Percentiles rank a stretch among this genome's conserved stretches.
Conservation (phyloP, 352 stramenopile genomes). For the Phytophthora colocasiae region DNA sequence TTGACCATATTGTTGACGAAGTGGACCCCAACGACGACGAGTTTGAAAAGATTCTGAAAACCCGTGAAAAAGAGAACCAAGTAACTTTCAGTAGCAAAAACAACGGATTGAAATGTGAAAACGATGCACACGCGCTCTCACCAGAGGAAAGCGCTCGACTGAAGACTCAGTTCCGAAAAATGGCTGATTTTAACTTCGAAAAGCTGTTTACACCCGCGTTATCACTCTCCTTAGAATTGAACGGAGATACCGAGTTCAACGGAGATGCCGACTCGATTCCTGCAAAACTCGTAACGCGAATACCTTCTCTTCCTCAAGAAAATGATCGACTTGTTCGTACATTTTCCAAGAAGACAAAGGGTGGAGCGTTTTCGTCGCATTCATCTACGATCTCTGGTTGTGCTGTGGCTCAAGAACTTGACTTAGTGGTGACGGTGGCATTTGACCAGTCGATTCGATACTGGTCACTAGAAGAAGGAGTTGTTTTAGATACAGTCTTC, state of each 20-base stretch:
- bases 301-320: constrained; percentile 12
- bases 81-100: constrained; percentile 6
- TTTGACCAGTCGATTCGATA: constrained; percentile 57
- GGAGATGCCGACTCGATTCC: constrained; percentile 5
- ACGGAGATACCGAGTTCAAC: neutral
- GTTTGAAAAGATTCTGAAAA: constrained; percentile 8
- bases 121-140: constrained; percentile 5
- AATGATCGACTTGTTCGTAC: constrained; percentile 26
- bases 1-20: constrained; percentile 29
- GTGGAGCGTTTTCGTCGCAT: constrained; percentile 51
- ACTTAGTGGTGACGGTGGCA: constrained; percentile 56
- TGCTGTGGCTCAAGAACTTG: constrained; percentile 45
- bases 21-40: constrained; percentile 26
- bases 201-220: constrained; percentile 51
- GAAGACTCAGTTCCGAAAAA: constrained; percentile 41
- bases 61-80: neutral
- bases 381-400: constrained; percentile 54
- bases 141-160: constrained; percentile 17
- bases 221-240: constrained; percentile 13
- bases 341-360: constrained; percentile 29
- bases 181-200: constrained; percentile 62
- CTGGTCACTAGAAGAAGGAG: constrained; percentile 46
- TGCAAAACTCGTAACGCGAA: constrained; percentile 4
- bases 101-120: neutral
- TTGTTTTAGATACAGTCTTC: constrained; percentile 45